Conservation (phyloP, 2,329 filamentous ascomycete genomes). For the Aspergillus transmontanensis region DNA sequence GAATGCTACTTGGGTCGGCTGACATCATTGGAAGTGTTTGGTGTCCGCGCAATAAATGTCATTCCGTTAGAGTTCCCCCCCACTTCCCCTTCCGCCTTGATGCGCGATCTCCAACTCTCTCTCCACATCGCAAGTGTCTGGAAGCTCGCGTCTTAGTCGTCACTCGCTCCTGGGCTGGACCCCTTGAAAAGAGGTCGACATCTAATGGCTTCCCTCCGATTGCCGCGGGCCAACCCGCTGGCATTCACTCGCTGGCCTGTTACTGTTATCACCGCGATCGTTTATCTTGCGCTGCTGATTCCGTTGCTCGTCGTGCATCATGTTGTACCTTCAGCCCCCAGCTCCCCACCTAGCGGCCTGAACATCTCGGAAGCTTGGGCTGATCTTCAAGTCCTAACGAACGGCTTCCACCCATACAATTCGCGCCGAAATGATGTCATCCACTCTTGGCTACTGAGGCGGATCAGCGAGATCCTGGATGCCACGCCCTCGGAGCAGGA, state of each 20-base stretch:
- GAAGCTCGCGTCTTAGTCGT: not conserved
- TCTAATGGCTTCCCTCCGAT: constrained; percentile 36
- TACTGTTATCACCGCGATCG: constrained; percentile 72
- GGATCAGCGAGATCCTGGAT: constrained; percentile 70
- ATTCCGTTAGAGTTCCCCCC: not conserved
- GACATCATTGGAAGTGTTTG: not conserved
- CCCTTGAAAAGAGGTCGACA: constrained; percentile 10
- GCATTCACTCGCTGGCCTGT: constrained; percentile 81
- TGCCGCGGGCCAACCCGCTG: constrained; percentile 51
- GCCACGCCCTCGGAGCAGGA: constrained; percentile 51
- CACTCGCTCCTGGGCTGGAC: constrained; percentile 1
- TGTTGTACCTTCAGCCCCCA: constrained; percentile 69
- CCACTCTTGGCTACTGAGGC: constrained; percentile 71
- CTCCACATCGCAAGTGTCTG: not conserved
- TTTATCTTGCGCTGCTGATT: constrained; percentile 78
- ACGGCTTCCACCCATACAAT: constrained; percentile 84
- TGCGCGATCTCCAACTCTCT: constrained; percentile 2
- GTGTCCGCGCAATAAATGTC: not conserved
- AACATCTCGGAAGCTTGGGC: constrained; percentile 85
- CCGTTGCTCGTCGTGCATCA: constrained; percentile 74
- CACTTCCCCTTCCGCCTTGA: constrained; percentile 8
- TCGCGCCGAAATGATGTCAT: constrained; percentile 80
- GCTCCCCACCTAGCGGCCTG: constrained; percentile 62
- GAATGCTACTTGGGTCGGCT: not conserved
- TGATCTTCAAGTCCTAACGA: constrained; percentile 76